Base-by-base conservation (phyloP, 192 early-diverging fungal species). In the Podila clonocystis region DNA sequence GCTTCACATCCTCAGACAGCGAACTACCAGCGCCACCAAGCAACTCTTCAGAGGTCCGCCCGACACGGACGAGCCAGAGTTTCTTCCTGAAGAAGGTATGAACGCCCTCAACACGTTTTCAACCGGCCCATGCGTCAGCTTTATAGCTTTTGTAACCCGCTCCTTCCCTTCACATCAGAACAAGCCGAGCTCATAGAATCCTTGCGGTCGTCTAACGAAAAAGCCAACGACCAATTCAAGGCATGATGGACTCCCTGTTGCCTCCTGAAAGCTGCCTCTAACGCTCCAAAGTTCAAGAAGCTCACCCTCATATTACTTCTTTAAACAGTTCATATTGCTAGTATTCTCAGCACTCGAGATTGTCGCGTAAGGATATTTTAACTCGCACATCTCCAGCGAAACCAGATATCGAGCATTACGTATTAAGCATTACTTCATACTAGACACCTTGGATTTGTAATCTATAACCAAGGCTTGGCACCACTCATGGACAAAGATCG, bases 151-250 rank as follows among this genome's bases (percentile, higher is more conserved):
- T 30, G 17, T 28, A 4, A 24, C 26, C 28, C 0, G 6, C 9
- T 20, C 31, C n/a, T 24, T n/a, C 58, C 1, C 7, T 24, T 29
- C 41, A 31, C 24, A 38, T 12, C 45, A 80, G 77, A 80, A 20
- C 77, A 80, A 65, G 77, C 72, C 19, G 66, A 80, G 57, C 62
- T 73, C 4, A 80, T 80, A 12, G 66, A 72, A 28, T 68, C 71
- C 9, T 48, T 80, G 15, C 48, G 67, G 13, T 38, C 29, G 5
- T 72, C 77, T 15, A 80, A 80, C 34, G 77, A 80, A 8, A 63
- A 41, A n/a, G 70, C 70, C 30, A 73, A 80, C 50, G 41, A 48
- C 28, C 48, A 22, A 34, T 80, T 80, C 71, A 72, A 73, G 66
- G 77, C 45, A 80, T 28, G 58, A 1, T 19, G 33, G 24, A 33